phyloP scores from a whole-genome alignment of 345 rosid genomes.

The Reutealis trisperma region DNA sequence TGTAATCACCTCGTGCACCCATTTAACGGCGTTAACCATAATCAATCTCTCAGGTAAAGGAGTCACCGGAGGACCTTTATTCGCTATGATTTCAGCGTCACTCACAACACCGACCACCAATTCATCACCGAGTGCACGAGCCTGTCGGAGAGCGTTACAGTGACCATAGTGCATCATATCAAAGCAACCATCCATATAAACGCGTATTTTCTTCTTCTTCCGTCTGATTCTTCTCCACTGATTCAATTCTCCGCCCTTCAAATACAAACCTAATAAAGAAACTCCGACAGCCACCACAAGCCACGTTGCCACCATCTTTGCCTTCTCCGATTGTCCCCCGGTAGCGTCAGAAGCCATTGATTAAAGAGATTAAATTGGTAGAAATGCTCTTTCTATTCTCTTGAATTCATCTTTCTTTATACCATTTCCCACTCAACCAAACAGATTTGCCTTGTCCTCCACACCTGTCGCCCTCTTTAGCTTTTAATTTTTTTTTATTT shows the following conservation, averaged over 20 bases:
- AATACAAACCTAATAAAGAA: constrained; percentile 20
- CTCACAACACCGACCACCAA: constrained; percentile 79
- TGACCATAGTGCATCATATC: constrained; percentile 91
- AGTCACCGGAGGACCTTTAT: constrained; percentile 78
- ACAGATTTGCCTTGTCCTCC: not conserved
- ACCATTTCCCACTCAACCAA: not conserved
- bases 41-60: constrained; percentile 70
- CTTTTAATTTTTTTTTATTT: too few relatives aligned
- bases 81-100: constrained; percentile 64
- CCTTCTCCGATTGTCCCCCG: constrained; percentile 11
- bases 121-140: constrained; percentile 65
- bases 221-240: constrained; percentile 21
- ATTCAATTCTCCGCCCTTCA: constrained; percentile 13
- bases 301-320: constrained; percentile 11
- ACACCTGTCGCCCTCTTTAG: not conserved
- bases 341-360: constrained; percentile 5
- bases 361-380: not conserved
- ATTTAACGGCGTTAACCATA: constrained; percentile 72
- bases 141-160: constrained; percentile 81
- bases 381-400: not conserved
- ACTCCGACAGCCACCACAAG: constrained; percentile 22
- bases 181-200: constrained; percentile 83
- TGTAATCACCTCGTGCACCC: constrained; percentile 76
- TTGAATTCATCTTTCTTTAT: not conserved
- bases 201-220: constrained; percentile 58